These are phyloP conservation scores for Hypoxylon sp. DNA, from an alignment of 2,329 filamentous ascomycete genomes.

Conservation along the genomic window DNA sequence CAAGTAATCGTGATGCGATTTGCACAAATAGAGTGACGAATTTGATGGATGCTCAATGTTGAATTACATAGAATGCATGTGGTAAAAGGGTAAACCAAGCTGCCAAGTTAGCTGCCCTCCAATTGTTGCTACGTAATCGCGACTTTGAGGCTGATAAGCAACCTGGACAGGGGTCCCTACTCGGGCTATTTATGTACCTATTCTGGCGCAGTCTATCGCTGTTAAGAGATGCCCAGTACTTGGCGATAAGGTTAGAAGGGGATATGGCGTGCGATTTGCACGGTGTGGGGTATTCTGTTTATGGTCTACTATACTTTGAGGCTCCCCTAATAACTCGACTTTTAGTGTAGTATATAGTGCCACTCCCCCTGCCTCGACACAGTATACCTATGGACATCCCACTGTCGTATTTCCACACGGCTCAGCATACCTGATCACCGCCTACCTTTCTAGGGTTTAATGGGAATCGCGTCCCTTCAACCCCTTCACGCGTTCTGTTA, in stretches of 20 bases:
- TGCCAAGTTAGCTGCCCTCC: too few species aligned
- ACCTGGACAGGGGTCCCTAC: neutral
- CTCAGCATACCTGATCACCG: constrained; percentile 17
- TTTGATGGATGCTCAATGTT: constrained; percentile 15
- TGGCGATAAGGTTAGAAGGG: neutral
- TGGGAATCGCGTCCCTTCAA: constrained; percentile 49
- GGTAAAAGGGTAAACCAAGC: neutral
- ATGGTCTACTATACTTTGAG: too few species aligned
- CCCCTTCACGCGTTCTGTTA: constrained; percentile 41
- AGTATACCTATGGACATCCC: neutral
- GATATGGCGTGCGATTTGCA: neutral
- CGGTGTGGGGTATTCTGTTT: neutral
- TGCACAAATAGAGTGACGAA: constrained; percentile 4
- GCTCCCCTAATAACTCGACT: too few species aligned
- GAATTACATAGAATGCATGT: constrained; percentile 1
- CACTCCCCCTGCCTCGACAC: neutral
- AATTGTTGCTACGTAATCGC: constrained; percentile 29
- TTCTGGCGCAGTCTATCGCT: neutral
- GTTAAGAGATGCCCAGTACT: neutral
- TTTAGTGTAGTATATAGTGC: too few species aligned
- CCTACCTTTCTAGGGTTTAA: constrained; percentile 44
- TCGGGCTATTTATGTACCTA: neutral
- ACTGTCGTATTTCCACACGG: neutral
- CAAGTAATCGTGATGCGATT: neutral
- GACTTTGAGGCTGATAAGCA: constrained; percentile 11